These are phyloP conservation scores for Areca catechu DNA, from an alignment of 176 grass and related monocot genomes.

Conservation along the genomic window DNA sequence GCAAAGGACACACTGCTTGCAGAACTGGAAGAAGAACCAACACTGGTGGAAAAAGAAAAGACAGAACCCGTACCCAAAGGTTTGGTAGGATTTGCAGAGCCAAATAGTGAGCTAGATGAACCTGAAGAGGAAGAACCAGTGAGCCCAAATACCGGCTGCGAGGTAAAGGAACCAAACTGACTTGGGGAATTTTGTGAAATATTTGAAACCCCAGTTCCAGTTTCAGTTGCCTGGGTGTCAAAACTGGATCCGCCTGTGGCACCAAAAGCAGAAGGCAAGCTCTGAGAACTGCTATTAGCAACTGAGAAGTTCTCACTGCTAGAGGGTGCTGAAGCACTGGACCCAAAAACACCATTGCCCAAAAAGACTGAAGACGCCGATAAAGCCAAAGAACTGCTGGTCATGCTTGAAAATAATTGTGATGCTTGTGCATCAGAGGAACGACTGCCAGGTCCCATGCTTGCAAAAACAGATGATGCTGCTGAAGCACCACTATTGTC, in stretches of 20 bases:
- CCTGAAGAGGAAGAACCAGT: background rate
- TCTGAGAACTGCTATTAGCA: slow-evolving; percentile 7
- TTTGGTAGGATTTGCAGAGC: background rate
- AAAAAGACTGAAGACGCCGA: background rate
- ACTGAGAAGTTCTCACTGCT: background rate
- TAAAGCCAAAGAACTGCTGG: background rate
- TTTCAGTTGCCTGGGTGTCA: background rate
- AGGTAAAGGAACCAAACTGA: background rate
- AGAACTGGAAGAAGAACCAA: slow-evolving; percentile 3
- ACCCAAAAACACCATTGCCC: background rate
- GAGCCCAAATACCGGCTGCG: background rate
- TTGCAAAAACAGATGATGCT: background rate
- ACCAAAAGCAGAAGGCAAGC: background rate
- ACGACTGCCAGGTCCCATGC: background rate
- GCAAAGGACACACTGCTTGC: background rate
- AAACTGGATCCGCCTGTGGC: background rate
- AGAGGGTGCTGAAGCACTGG: slow-evolving; percentile 5
- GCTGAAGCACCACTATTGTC: background rate
- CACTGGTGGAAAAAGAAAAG: background rate
- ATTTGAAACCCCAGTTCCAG: background rate
- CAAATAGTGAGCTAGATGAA: slow-evolving; percentile 2
- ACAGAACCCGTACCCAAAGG: slow-evolving; percentile 1
- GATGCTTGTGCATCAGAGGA: background rate
- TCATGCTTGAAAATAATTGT: background rate
- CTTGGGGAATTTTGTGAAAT: background rate